Percentiles rank a stretch among this genome's conserved stretches.
These are phyloP conservation scores for Hymenoscyphus fraxineus DNA, from an alignment of 2,329 filamentous ascomycete species.

Conservation along the genomic window DNA sequence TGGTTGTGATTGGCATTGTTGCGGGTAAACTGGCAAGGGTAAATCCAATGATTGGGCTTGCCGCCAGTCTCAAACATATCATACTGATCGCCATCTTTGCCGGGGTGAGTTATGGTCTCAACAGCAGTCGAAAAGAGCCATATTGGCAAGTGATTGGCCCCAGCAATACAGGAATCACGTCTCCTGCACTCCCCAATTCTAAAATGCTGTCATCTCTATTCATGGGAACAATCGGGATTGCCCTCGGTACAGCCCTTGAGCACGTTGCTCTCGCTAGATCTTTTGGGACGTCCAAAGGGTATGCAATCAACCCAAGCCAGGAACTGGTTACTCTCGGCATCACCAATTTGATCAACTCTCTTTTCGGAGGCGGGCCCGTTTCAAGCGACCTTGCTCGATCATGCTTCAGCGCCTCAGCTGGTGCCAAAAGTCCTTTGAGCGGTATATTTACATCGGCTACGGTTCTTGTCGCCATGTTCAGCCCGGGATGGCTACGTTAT, in stretches of 20 bases:
- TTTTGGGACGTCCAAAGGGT: slow-evolving; percentile 58
- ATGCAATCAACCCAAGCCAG: slow-evolving; percentile 59
- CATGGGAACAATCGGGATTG: slow-evolving; percentile 52
- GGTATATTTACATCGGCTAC: slow-evolving; percentile 57
- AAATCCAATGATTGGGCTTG: slow-evolving; percentile 53
- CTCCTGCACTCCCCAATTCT: slow-evolving; percentile 45
- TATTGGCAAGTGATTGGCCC: slow-evolving; percentile 48
- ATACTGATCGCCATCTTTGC: slow-evolving; percentile 90
- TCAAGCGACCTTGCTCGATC: slow-evolving; percentile 62
- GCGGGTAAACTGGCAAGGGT: slow-evolving; percentile 52
- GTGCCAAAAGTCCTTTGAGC: slow-evolving; percentile 57
- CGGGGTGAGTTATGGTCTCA: slow-evolving; percentile 70
- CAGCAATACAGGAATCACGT: slow-evolving; percentile 49
- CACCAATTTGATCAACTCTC: slow-evolving; percentile 59
- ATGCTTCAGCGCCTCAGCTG: slow-evolving; percentile 61
- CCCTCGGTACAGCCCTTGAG: slow-evolving; percentile 48
- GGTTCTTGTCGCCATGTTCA: slow-evolving; percentile 58
- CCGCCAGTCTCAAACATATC: slow-evolving; percentile 82
- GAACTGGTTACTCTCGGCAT: slow-evolving; percentile 61
- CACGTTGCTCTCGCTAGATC: slow-evolving; percentile 61
- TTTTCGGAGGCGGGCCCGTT: slow-evolving; percentile 60
- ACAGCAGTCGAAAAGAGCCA: slow-evolving; percentile 45
- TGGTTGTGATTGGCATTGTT: slow-evolving; percentile 50
- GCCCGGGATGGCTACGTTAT: slow-evolving; percentile 60
- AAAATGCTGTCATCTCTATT: slow-evolving; percentile 51